These are phyloP conservation scores for Ogataea angusta DNA, from an alignment of 805 yeast genomes.

Conservation along the genomic window DNA sequence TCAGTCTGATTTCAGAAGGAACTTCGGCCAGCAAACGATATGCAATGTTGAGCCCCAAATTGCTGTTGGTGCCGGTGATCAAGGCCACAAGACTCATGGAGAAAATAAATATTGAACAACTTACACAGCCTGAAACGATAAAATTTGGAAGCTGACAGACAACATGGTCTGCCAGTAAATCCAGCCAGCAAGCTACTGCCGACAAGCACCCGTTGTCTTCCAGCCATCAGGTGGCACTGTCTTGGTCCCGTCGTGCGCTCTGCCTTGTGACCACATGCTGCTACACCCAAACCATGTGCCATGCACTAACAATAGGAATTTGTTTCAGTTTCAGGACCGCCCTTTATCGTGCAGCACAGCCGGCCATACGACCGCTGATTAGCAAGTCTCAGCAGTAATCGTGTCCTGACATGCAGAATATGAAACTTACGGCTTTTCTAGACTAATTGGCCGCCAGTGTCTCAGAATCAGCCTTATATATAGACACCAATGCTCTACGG, in stretches of 20 bases:
- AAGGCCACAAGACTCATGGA: slow-evolving; percentile 28
- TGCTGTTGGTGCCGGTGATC: slow-evolving; percentile 45
- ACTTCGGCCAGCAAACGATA: slow-evolving; percentile 66
- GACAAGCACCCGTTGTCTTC: not conserved
- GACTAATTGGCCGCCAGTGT: slow-evolving; percentile 2
- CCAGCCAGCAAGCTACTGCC: not conserved
- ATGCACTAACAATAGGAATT: slow-evolving; percentile 2
- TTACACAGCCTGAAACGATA: slow-evolving; percentile 6
- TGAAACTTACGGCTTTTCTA: slow-evolving; percentile 2
- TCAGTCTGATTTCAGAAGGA: slow-evolving; percentile 53
- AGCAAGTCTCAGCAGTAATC: not conserved
- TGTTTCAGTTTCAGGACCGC: slow-evolving; percentile 4
- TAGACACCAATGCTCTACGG: not conserved
- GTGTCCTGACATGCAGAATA: slow-evolving; percentile 3
- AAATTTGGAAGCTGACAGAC: no score
- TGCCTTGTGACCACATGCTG: not conserved
- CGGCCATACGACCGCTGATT: not conserved
- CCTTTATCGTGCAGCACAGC: slow-evolving; percentile 1
- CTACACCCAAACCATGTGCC: not conserved
- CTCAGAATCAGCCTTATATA: slow-evolving; percentile 8
- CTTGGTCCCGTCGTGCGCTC: no score
- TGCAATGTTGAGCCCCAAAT: slow-evolving; percentile 84
- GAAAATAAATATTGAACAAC: not conserved
- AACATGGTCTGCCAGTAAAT: no score
- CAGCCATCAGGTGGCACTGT: no score